A percentile compares a stretch with the other conserved stretches of the same genome.
Conservation (phyloP, 441 rosid genomes). For the Erodium moschatum region DNA sequence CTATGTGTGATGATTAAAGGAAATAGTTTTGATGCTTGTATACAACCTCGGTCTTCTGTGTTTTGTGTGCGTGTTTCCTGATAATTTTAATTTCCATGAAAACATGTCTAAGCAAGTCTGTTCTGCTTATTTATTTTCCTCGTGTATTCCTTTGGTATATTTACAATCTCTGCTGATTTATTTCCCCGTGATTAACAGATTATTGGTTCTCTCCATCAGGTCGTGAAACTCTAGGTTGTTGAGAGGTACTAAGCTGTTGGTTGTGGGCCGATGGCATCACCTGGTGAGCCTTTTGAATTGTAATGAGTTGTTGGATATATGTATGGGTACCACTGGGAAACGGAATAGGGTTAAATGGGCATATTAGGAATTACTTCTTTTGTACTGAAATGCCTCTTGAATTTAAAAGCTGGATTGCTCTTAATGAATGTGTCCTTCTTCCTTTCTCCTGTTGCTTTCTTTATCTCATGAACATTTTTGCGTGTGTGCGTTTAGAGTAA, state of each 20-base stretch:
- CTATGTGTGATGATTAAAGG: not conserved
- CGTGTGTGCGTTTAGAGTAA: not conserved
- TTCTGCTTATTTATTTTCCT: not conserved
- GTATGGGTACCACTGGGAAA: not conserved
- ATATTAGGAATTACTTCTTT: not conserved
- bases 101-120: not conserved
- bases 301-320: slow-evolving; percentile 7
- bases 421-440: not conserved
- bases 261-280: slow-evolving; percentile 56
- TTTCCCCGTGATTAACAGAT: slow-evolving; percentile 20
- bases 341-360: not conserved
- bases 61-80: not conserved
- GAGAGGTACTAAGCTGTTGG: slow-evolving; percentile 21
- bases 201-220: slow-evolving; percentile 17
- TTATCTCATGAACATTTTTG: not conserved
- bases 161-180: not conserved
- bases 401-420: not conserved
- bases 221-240: slow-evolving; percentile 22
- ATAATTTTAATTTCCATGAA: not conserved
- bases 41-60: not conserved
- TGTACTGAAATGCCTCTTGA: not conserved
- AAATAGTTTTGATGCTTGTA: slow-evolving; percentile 5
- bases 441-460: not conserved
- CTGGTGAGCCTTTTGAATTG: slow-evolving; percentile 23
- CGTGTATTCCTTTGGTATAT: not conserved